Evolutionary conservation across 345 rosid genomes (phyloP), one percentile per base, ranked within the genome.

Genomic region (Salix exigua): DNA sequence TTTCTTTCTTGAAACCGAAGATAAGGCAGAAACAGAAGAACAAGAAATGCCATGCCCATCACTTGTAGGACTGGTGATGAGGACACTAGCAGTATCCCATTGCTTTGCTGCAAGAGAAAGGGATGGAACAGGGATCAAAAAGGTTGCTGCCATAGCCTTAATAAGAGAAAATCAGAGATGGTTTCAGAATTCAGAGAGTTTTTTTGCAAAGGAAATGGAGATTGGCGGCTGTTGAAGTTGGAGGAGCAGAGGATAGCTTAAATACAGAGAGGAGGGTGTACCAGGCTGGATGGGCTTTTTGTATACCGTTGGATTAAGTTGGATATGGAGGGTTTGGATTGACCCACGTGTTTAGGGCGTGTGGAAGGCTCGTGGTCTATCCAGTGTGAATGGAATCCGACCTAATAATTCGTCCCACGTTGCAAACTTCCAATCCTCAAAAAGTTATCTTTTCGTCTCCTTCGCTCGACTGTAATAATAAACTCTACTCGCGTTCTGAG

Each of bases 331-430:
- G 84, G 83, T 1, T 0, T 0, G 1, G 68, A 72, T 70, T 6
- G 4, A 2, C 25, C 25, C 93, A 86, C 82, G 81, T 82, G 79
- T 28, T 18, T 18, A 1, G 80, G 91, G 94, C 97, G 90, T 89
- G 97, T 92, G 97, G 89, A 13, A 73, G 53, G 66, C 97, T 83
- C 91, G 88, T 90, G 88, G 77, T 58, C 42, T 70, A 73, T 78
- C 86, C 81, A 60, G 81, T 77, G 70, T 46, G 72, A 38, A 71
- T 38, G 75, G 66, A 30, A 79, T 48, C 73, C 51, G 11, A 13
- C 2, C 25, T 1, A 0, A 21, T 58, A 31, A 44, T 21, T 31
- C 77, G 8, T 6, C 42, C 81, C 66, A 75, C 55, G 73, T 35
- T 7, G n/a, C 46, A 6, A 14, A 1, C 21, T 18, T 1, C 5